These are phyloP conservation scores for Parasitella parasitica DNA, from an alignment of 371 early-diverging fungal species.

Conservation along the genomic window DNA sequence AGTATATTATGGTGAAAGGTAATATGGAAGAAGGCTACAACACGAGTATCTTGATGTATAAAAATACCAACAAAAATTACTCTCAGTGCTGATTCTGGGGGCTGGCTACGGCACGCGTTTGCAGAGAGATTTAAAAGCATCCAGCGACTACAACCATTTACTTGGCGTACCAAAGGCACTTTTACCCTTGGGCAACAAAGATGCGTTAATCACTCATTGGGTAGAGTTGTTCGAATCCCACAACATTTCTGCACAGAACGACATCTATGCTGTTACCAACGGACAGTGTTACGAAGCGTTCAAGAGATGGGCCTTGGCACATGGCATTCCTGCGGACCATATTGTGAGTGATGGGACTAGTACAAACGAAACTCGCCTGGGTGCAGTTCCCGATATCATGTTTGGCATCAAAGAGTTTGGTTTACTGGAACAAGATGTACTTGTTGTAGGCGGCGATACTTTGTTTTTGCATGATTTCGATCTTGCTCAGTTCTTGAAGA, in stretches of 20 bases:
- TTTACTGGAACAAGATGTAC: conserved; percentile 27
- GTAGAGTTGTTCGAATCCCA: conserved; percentile 36
- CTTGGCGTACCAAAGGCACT: conserved; percentile 54
- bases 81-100: conserved; percentile 52
- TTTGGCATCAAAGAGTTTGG: conserved; percentile 47
- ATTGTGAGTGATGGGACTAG: conserved; percentile 57
- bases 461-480: conserved; percentile 57
- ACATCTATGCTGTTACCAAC: conserved; percentile 51
- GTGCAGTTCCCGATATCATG: conserved; percentile 59
- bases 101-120: conserved; percentile 62
- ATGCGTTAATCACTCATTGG: conserved; percentile 57
- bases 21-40: background rate
- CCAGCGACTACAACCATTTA: conserved; percentile 34
- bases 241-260: conserved; percentile 15
- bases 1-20: conserved; percentile 5
- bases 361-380: conserved; percentile 55
- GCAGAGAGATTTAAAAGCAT: conserved; percentile 43
- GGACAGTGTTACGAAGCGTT: conserved; percentile 43
- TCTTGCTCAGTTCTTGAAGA: conserved; percentile 24
- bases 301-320: conserved; percentile 44
- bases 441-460: conserved; percentile 65
- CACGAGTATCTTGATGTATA: background rate
- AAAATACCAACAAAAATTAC: background rate
- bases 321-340: conserved; percentile 37
- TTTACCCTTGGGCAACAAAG: conserved; percentile 45